Evolutionary conservation across 2,329 filamentous ascomycete species (phyloP).

Genomic region (Aspergillus quadrilineatus): DNA sequence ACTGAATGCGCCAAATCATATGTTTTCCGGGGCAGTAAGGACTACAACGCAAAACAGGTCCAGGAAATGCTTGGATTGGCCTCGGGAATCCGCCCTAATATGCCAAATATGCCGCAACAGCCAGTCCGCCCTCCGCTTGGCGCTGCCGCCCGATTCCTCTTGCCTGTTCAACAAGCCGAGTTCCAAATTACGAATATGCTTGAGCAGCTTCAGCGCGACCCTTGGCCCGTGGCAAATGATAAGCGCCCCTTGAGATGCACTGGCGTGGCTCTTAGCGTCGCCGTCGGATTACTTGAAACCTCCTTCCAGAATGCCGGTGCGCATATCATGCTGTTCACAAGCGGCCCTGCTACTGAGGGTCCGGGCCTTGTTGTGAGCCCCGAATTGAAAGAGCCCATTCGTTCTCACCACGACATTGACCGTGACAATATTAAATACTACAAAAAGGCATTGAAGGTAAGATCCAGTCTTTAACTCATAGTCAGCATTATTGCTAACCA

Average conservation of each 20-base stretch:
- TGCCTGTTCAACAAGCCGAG: slow-evolving; percentile 93
- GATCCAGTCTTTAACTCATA: slow-evolving; percentile 18
- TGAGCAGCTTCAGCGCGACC: slow-evolving; percentile 93
- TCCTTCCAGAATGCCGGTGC: slow-evolving; percentile 95
- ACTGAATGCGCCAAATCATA: slow-evolving; percentile 98
- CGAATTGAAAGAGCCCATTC: slow-evolving; percentile 91
- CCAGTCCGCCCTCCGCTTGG: slow-evolving; percentile 74
- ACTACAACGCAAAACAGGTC: slow-evolving; percentile 97
- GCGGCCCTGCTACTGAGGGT: slow-evolving; percentile 90
- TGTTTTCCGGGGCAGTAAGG: slow-evolving; percentile 96
- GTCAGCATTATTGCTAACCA: slow-evolving; percentile 21
- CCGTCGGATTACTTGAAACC: slow-evolving; percentile 85
- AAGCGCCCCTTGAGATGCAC: slow-evolving; percentile 88
- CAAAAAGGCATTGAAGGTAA: slow-evolving; percentile 94
- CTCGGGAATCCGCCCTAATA: slow-evolving; percentile 68
- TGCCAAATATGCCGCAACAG: slow-evolving; percentile 68
- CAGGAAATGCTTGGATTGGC: slow-evolving; percentile 94
- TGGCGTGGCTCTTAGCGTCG: slow-evolving; percentile 93
- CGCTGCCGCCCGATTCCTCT: slow-evolving; percentile 82
- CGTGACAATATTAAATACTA: slow-evolving; percentile 99
- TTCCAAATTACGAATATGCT: slow-evolving; percentile 96
- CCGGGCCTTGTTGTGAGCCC: slow-evolving; percentile 96
- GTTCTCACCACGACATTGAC: slow-evolving; percentile 98
- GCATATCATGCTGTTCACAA: slow-evolving; percentile 95
- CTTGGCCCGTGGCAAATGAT: slow-evolving; percentile 95